Evolutionary conservation across 495 filamentous ascomycete genomes (phyloP), one percentile per base, ranked within the genome.

Genomic region (Aspergillus steynii): DNA sequence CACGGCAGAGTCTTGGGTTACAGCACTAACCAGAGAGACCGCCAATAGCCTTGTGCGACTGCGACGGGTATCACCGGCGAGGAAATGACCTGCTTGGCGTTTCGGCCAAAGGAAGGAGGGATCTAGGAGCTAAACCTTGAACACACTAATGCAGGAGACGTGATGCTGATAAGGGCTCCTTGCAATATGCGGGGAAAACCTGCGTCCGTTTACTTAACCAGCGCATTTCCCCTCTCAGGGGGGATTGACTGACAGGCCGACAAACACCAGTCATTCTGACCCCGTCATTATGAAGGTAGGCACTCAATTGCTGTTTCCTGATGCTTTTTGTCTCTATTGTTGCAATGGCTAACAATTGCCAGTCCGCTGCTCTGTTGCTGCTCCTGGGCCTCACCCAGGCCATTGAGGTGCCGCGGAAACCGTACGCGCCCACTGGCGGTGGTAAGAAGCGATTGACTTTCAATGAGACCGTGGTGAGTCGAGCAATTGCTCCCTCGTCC

Each of bases 401-500:
- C 58, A 48, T 58, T 50, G 57, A 52, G 31, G 32, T 49, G 4
- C 48, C 59, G 2, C 46, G 57, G 29, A 66, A 56, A 55, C 52
- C 59, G n/a, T 47, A 53, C 58, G 29, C 53, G 9, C 60, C 64
- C 9, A 53, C 47, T 9, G 57, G 60, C 14, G 34, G 31, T 4
- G 61, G 61, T 1, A 48, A 53, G 26, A 63, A 56, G 28, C 64
- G 64, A 4, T 48, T 66, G 46, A 61, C 64, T 4, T 66, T 66
- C 51, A 66, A 66, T 55, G 64, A 66, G 15, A 66, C 64, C 15
- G 58, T 66, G 0, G 20, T 66, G 2, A 53, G 50, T 5, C 5
- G 10, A 26, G 64, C 50, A 6, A 58, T 66, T 26, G 42, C 61
- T 27, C 61, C 64, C 2, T 63, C 61, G 0, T 50, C 57, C 8